Percentiles rank a stretch among this genome's conserved stretches.
These are phyloP conservation scores for Stylonectria norvegica DNA, from an alignment of 2,329 filamentous ascomycete species.

Conservation along the genomic window DNA sequence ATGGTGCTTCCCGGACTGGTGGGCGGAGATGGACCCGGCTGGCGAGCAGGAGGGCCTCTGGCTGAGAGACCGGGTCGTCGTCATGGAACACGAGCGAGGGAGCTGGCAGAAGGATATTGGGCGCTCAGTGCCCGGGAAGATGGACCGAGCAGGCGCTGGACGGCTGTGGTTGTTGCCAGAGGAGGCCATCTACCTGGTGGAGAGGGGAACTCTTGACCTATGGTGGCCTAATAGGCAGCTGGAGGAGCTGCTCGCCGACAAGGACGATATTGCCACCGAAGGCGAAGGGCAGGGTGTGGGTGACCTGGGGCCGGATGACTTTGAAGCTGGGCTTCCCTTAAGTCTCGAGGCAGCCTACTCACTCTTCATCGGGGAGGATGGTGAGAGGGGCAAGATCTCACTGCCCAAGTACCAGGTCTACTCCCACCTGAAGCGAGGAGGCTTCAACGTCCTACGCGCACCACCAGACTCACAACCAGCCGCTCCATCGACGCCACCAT, in stretches of 20 bases:
- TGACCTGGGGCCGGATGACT: slow-evolving; percentile 36
- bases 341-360: slow-evolving; percentile 89
- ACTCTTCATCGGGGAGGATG: slow-evolving; percentile 70
- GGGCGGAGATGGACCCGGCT: slow-evolving; percentile 30
- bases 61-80: slow-evolving; percentile 54
- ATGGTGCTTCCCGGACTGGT: slow-evolving; percentile 68
- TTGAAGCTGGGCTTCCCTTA: slow-evolving; percentile 71
- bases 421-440: slow-evolving; percentile 74
- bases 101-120: slow-evolving; percentile 76
- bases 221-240: slow-evolving; percentile 69
- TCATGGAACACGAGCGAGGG: slow-evolving; percentile 69
- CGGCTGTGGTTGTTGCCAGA: slow-evolving; percentile 84
- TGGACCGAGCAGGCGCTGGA: slow-evolving; percentile 53
- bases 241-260: slow-evolving; percentile 47
- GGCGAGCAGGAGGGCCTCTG: slow-evolving; percentile 28
- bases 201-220: slow-evolving; percentile 82
- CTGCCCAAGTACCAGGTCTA: slow-evolving; percentile 88
- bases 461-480: slow-evolving; percentile 33
- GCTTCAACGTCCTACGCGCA: slow-evolving; percentile 77
- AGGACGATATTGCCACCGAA: slow-evolving; percentile 28
- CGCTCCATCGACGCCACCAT: slow-evolving; percentile 11
- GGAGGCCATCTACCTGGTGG: slow-evolving; percentile 84
- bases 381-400: slow-evolving; percentile 55
- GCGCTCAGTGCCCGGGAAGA: slow-evolving; percentile 54
- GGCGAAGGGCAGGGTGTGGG: slow-evolving; percentile 15